Evolutionary conservation across 345 rosid genomes (phyloP).

Genomic region (Anacardium occidentale): DNA sequence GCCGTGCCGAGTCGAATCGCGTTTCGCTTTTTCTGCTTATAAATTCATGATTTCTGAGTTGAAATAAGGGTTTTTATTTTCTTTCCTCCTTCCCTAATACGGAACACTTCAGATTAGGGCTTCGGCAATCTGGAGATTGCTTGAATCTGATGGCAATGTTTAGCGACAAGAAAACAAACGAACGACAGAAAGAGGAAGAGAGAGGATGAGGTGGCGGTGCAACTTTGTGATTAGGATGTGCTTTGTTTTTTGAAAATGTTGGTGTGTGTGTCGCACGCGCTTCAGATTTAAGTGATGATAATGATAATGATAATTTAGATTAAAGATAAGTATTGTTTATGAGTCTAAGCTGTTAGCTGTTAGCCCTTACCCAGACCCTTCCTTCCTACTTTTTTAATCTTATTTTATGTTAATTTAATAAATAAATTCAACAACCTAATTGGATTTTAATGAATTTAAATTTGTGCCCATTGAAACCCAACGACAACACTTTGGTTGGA

Average conservation of each 20-base stretch:
- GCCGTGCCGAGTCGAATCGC: not conserved
- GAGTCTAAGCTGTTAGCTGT: too few relatives aligned
- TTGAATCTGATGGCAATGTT: conserved; percentile 21
- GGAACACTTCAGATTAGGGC: conserved; percentile 35
- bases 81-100: not conserved
- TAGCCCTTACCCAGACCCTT: too few relatives aligned
- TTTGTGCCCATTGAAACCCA: too few relatives aligned
- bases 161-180: too few relatives aligned
- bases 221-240: not conserved
- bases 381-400: too few relatives aligned
- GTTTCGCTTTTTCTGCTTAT: not conserved
- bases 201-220: conserved; percentile 28
- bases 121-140: conserved; percentile 32
- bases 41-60: conserved; percentile 14
- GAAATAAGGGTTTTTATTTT: not conserved
- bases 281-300: not conserved
- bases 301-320: too few relatives aligned
- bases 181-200: conserved; percentile 15
- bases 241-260: not conserved
- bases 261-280: not conserved
- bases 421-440: too few relatives aligned
- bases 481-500: too few relatives aligned
- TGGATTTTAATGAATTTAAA: too few relatives aligned
- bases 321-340: too few relatives aligned
- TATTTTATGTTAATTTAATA: too few relatives aligned